A percentile compares a stretch with the other conserved stretches of the same genome.
Conservation (phyloP, 176 grass and related monocot genomes). For the Carex cristatella region DNA sequence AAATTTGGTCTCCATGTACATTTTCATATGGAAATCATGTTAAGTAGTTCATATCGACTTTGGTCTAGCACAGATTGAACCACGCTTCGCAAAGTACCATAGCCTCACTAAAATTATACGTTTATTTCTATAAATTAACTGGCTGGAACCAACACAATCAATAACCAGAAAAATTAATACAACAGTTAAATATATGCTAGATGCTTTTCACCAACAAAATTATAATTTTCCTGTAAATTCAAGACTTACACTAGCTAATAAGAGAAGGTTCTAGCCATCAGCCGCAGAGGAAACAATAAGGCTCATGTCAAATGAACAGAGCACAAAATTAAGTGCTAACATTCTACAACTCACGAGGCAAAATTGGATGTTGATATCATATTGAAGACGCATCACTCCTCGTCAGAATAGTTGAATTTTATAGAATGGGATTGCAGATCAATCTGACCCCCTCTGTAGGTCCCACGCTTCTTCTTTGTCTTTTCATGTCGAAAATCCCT, state of each 20-base stretch:
- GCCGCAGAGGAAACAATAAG: background rate
- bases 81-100: no score
- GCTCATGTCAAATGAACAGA: background rate
- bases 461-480: slow-evolving; percentile 93
- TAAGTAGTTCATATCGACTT: no score
- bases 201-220: background rate
- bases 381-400: slow-evolving; percentile 27
- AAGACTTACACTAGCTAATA: background rate
- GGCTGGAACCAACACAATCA: background rate
- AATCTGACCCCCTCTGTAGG: slow-evolving; percentile 69
- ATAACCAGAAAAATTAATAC: background rate
- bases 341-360: background rate
- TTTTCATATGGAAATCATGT: no score
- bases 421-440: slow-evolving; percentile 76
- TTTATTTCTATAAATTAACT: background rate
- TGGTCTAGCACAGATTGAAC: no score
- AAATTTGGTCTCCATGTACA: no score
- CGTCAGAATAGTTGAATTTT: slow-evolving; percentile 69
- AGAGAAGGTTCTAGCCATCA: background rate
- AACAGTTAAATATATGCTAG: background rate
- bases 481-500: slow-evolving; percentile 99
- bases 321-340: background rate
- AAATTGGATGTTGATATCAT: slow-evolving; percentile 13
- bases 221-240: background rate
- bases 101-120: background rate